Base-by-base conservation (phyloP, 495 filamentous ascomycete genomes). In the Penicillium canariense region DNA sequence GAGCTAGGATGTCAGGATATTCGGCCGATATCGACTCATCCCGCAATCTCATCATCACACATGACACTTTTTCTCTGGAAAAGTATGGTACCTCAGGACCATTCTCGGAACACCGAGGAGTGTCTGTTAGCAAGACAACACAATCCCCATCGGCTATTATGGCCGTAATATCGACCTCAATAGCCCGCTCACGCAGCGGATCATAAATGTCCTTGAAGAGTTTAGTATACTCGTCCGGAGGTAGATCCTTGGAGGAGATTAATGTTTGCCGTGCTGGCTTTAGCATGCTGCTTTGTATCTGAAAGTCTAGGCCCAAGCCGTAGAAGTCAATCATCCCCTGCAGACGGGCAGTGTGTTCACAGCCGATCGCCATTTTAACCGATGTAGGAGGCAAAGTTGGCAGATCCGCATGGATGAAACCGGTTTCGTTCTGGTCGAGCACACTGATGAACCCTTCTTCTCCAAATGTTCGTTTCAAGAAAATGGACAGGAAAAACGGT, bases 261-360 rank as follows among this genome's bases (percentile, higher is more conserved):
- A 56, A 32, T 3, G 28, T 50, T 27, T 32, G 20, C 4, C 23
- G 8, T 9, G 45, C 53, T 9, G 53, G 27, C n/a, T 20, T 23
- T n/a, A 9, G 15, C n/a, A 50, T 8, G 5, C 25, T 28, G 25
- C 11, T 34, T 36, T 50, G 46, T 11, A 49, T 17, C 30, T 56
- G 11, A 15, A 56, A 45, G 4, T 56, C 38, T 17, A 32, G 4
- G 7, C 53, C 45, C 15, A 56, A 9, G 10, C 14, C 30, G 23
- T 56, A 45, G 15, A 56, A 35, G 15, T 50, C 53, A 44, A 50
- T 50, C 0, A 50, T 22, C 1, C 46, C 47, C 11, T 50, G 35
- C 2, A 56, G 28, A 26, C 46, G 46, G 22, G 53, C 27, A n/a
- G 45, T 56, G 22, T 50, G 53, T 15, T 56, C 53, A 30, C n/a